phyloP scores from a whole-genome alignment of 202 grass and related monocot genomes.

The Musa balbisiana region DNA sequence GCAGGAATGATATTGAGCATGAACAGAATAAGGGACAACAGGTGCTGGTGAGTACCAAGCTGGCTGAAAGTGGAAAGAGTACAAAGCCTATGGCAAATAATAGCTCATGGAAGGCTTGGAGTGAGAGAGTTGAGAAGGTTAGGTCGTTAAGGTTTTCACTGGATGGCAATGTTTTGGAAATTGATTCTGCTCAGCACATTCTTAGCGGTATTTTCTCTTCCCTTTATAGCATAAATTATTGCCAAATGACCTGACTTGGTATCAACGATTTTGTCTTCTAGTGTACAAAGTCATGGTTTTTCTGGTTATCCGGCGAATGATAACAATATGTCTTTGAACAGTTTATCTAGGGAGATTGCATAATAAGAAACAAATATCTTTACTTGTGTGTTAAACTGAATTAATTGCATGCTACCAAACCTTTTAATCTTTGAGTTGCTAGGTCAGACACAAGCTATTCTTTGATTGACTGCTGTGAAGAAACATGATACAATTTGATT shows the following conservation, averaged over 20 bases:
- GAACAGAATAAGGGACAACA: constrained; percentile 23
- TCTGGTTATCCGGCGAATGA: background rate
- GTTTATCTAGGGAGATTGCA: background rate
- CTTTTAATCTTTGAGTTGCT: too few relatives aligned
- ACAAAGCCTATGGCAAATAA: constrained; percentile 13
- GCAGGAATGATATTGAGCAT: constrained; percentile 29
- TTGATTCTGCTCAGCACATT: constrained; percentile 38
- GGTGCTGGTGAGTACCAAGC: background rate
- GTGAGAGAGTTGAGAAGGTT: constrained; percentile 69
- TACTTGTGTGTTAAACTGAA: background rate
- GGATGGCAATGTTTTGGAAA: constrained; percentile 63
- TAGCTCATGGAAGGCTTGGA: constrained; percentile 72
- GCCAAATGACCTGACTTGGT: background rate
- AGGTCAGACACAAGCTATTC: too few relatives aligned
- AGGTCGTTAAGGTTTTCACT: constrained; percentile 63
- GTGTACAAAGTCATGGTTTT: background rate
- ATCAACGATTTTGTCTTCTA: background rate
- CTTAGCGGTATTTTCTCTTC: constrained; percentile 46
- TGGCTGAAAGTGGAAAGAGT: constrained; percentile 21
- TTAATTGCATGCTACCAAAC: too few relatives aligned
- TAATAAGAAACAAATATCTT: background rate
- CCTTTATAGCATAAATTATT: constrained; percentile 9
- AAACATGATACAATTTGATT: too few relatives aligned
- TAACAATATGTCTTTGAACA: background rate
- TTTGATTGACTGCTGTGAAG: too few relatives aligned